Evolutionary conservation across 2,329 filamentous ascomycete species (phyloP), one percentile per base, ranked within the genome.

Genomic region (Sarocladium kiliense): DNA sequence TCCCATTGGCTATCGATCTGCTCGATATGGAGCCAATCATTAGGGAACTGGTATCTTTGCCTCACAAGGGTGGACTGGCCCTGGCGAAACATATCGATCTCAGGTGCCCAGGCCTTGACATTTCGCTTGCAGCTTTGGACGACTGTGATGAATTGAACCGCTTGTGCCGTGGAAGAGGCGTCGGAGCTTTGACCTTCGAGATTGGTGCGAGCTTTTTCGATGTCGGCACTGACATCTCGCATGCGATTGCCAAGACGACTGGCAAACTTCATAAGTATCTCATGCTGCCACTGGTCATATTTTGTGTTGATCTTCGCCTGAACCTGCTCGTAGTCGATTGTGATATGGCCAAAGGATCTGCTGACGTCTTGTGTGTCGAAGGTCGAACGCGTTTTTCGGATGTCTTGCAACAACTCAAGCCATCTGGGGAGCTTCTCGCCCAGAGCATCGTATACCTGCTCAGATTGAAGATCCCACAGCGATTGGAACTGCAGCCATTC

Each of bases 401-500:
- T 96, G 66, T 99, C 94, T 65, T 97, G 91, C n/a, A 99, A 82
- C 39, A 97, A 78, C 68, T 97, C 92, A 30, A 99, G 77, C 94
- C 94, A 99, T 64, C 89, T 86, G 6, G 91, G 88, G 18, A 99
- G 81, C 65, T 97, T 88, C 60, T 97, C 92, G 11, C 93, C 92
- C 7, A 99, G 81, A 54, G 89, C 84, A 58, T 96, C 91, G 65
- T 97, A 96, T 1, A 99, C 91, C 62, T 97, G 90, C 60, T 97
- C 93, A 2, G 93, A 91, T 68, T 96, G 93, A 56, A 99, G 79
- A 75, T 99, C 94, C 94, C 94, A 99, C 1, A 99, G 80, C 6
- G 93, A 97, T 71, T 99, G 94, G 73, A 97, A 99, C 64, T 97
- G 94, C 45, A 99, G 79, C 94, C 94, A 99, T 71, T 97, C 95